Evolutionary conservation across 306 rosid genomes (phyloP), one percentile per base, ranked within the genome.

Genomic region (Vigna radiata): DNA sequence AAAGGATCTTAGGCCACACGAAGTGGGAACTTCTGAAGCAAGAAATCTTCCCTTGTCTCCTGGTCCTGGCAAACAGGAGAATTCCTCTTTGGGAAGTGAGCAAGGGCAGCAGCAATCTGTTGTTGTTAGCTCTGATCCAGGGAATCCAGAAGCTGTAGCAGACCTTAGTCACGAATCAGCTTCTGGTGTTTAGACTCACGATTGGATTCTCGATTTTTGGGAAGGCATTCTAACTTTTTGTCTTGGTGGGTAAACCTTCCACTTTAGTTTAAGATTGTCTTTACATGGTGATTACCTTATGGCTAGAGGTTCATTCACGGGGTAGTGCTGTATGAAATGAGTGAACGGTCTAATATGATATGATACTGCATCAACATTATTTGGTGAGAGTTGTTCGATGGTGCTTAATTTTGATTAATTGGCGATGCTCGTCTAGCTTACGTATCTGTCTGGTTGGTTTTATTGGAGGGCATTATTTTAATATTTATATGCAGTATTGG

Each of bases 11-110:
- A 46, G 14, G 49, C 19, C 70, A 61, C 80, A 83, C 25, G 87
- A 79, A 47, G 66, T 37, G 19, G 90, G 63, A 76, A 77, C 83
- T 55, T 77, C 87, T 13, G 88, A 80, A 63, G 59, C 88, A 58
- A 83, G 68, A 50, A 74, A 74, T 83, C 46, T 67, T 67, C 23
- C 89, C 2, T 25, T 21, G 61, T 56, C 89, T 31, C 8, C 69
- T 16, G 66, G 17, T 55, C 83, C 88, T 1, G 78, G 78, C 55
- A 27, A 77, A n/a, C 82, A 75, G 69, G 90, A 47, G 44, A 72
- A 83, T 41, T 77, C 85, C 15, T 9, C 56, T 56, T 72, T 21
- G 62, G 87, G 70, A 41, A 21, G 71, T 15, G 81, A 82, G 27
- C 81, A 31, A 8, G 73, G 25, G 44, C 87, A 78, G 65, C 91